Conservation (phyloP, 768 basidiomycete species). For the Phlegmacium glaucopus region DNA sequence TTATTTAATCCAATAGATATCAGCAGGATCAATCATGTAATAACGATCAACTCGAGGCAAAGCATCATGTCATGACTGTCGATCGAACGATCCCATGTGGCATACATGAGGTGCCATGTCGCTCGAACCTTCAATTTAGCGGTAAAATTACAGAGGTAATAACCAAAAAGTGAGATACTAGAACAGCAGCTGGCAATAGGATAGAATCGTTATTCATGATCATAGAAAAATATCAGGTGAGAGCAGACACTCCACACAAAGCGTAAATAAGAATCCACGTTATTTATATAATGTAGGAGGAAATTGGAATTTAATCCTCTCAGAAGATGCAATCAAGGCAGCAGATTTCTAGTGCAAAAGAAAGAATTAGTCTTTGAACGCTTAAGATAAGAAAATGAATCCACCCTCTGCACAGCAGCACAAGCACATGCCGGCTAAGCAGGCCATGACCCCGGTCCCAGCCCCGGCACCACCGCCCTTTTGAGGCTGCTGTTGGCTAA, state of each 20-base stretch:
- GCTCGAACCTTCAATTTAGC: no score
- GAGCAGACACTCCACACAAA: background rate
- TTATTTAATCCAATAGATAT: no score
- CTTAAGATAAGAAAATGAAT: slow-evolving; percentile 20
- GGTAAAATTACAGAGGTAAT: background rate
- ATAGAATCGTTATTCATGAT: background rate
- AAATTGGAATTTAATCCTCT: slow-evolving; percentile 1
- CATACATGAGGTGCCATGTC: no score
- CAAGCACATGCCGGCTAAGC: slow-evolving; percentile 57
- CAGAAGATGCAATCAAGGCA: slow-evolving; percentile 56
- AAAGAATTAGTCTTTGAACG: slow-evolving; percentile 5
- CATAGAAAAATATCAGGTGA: background rate
- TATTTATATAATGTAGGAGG: background rate
- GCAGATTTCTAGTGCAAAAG: slow-evolving; percentile 53
- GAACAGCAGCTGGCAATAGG: no score
- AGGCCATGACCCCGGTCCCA: slow-evolving; percentile 53
- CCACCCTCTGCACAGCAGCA: slow-evolving; percentile 77
- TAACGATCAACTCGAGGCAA: no score
- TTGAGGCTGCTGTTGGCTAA: slow-evolving; percentile 51
- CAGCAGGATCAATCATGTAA: no score
- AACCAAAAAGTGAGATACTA: background rate
- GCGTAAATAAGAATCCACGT: background rate
- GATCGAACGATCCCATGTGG: no score
- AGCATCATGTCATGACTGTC: no score
- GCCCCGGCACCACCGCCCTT: slow-evolving; percentile 32